These are phyloP conservation scores for apple (Malus domestica) DNA, from an alignment of 306 rosid genomes.

Conservation along the genomic window ASM211411v1 NC_041801.1:4115001-4115500, in stretches of 20 bases:
- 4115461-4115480: not conserved
- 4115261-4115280: not conserved
- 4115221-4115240: not conserved
- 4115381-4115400: not conserved
- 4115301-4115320: not conserved
- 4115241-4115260: not conserved
- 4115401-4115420: not conserved
- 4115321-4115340: not conserved
- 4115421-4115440: not conserved
- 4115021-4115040: conserved; percentile 75
- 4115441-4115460: not conserved
- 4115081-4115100: conserved; percentile 44
- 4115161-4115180: not conserved
- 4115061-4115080: conserved; percentile 44
- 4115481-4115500: not conserved
- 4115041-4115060: conserved; percentile 83
- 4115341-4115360: not conserved
- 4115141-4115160: conserved; percentile 73
- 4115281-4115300: not conserved
- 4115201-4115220: conserved; percentile 9
- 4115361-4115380: not conserved
- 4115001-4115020: conserved; percentile 45
- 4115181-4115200: not conserved
- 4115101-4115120: conserved; percentile 66
- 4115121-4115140: conserved; percentile 75